A percentile compares a stretch with the other conserved stretches of the same genome.
These are phyloP conservation scores for Aquanectria penicillioides DNA, from an alignment of 2,329 filamentous ascomycete genomes.

Conservation along the genomic window DNA sequence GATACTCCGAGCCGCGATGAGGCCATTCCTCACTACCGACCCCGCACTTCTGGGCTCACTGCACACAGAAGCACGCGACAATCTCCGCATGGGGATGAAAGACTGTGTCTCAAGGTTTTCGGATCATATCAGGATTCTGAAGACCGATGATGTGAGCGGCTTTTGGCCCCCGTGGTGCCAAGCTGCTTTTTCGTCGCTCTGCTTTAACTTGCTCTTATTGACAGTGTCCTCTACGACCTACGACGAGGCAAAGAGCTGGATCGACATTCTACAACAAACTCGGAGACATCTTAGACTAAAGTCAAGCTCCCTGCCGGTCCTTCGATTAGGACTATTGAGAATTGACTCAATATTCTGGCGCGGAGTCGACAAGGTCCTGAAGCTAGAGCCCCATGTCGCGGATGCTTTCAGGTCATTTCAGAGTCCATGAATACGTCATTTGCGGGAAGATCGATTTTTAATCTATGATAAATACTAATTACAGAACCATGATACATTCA, in stretches of 20 bases:
- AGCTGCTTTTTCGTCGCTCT: slow-evolving; percentile 26
- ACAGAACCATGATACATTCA: no score
- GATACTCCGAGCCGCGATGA: slow-evolving; percentile 5
- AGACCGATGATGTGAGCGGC: slow-evolving; percentile 17
- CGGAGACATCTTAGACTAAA: slow-evolving; percentile 29
- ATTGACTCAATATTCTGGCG: slow-evolving; percentile 38
- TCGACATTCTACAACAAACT: slow-evolving; percentile 23
- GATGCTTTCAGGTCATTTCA: slow-evolving; percentile 9
- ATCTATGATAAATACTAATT: no score
- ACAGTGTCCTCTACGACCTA: slow-evolving; percentile 1
- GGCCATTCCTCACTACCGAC: not conserved
- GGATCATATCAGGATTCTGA: slow-evolving; percentile 12
- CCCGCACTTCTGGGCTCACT: not conserved
- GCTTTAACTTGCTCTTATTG: slow-evolving; percentile 30
- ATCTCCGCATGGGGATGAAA: not conserved
- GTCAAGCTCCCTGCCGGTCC: slow-evolving; percentile 27
- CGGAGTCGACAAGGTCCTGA: slow-evolving; percentile 28
- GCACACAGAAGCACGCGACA: not conserved
- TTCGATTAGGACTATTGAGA: slow-evolving; percentile 30
- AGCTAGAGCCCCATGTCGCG: slow-evolving; percentile 29
- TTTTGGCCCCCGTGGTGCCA: slow-evolving; percentile 35
- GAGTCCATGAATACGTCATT: not conserved
- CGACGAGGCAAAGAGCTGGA: slow-evolving; percentile 26
- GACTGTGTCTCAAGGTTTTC: not conserved
- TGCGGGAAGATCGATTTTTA: no score